Conservation (phyloP, 768 basidiomycete genomes). For the Tephrocybe sp. region DNA sequence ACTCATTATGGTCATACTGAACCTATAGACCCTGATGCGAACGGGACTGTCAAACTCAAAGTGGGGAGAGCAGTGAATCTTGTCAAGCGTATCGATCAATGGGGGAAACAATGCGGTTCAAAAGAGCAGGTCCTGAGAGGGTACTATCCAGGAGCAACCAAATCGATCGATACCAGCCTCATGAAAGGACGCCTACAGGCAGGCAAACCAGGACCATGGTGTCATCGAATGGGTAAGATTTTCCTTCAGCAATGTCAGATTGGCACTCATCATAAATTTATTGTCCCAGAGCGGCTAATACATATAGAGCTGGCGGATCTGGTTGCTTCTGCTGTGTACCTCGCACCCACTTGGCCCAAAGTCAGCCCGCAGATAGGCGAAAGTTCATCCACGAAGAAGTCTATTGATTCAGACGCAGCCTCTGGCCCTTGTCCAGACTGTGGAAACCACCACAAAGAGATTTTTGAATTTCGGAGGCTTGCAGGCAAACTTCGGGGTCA, state of each 20-base stretch:
- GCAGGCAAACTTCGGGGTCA: conserved; percentile 55
- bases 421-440: conserved; percentile 39
- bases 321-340: conserved; percentile 55
- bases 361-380: conserved; percentile 22
- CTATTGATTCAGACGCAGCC: conserved; percentile 14
- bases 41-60: conserved; percentile 61
- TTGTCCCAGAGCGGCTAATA: conserved; percentile 60
- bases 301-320: conserved; percentile 82
- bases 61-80: conserved; percentile 79
- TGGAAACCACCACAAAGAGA: conserved; percentile 69
- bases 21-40: conserved; percentile 25
- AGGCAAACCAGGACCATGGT: conserved; percentile 62
- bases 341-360: conserved; percentile 49
- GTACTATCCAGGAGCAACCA: conserved; percentile 64
- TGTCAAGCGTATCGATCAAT: conserved; percentile 71
- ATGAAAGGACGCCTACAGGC: conserved; percentile 67
- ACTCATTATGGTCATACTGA: too few species aligned
- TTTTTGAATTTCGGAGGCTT: conserved; percentile 70
- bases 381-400: conserved; percentile 21
- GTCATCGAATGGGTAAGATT: conserved; percentile 59
- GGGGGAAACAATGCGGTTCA: conserved; percentile 80
- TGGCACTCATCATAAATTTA: background rate
- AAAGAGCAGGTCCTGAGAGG: conserved; percentile 74
- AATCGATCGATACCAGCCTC: conserved; percentile 44
- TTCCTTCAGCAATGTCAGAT: background rate